Evolutionary conservation across 208 protist genomes (phyloP), one percentile per base, ranked within the genome.

Genomic region (Crithidia fasciculata): DNA sequence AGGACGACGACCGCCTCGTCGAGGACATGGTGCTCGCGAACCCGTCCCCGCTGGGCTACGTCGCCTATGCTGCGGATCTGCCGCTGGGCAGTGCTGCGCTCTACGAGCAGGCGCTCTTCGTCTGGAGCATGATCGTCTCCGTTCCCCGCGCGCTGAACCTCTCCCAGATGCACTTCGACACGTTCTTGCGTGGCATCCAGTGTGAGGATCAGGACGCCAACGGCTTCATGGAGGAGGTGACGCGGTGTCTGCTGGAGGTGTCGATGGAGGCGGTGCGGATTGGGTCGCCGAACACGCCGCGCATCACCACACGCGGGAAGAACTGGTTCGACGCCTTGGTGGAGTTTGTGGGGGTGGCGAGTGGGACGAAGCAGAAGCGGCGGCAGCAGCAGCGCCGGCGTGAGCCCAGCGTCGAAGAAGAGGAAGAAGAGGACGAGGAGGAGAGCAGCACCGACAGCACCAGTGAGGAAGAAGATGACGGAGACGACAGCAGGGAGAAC

Each of bases 161-260:
- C 39, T 94, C 90, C 6, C 89, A 91, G 69, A 95, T 95, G 89
- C 78, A 81, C 36, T 95, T 97, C 64, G 65, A 56, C 18, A 71
- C 86, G 8, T 97, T 97, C 80, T 19, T 94, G 9, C 91, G 87
- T 56, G 86, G 84, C 9, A 58, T 97, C 37, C 28, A 81, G 12
- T 78, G 83, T 50, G 80, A 92, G 49, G 84, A 92, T 18, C 76
- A 91, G 66, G 76, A 80, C 52, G 78, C 66, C 9, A 95, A 96
- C 67, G 87, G 87, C 0, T 78, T 96, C 28, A 96, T 96, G 86
- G 88, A 94, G 67, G 92, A 96, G 72, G 70, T 95, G 68, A 84
- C 79, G 10, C 69, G 56, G 37, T 86, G 84, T 40, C 58, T 95
- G 57, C 54, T 95, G 4, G 83, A 89, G 12, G 79, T 93, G 16